A percentile compares a stretch with the other conserved stretches of the same genome.
These are phyloP conservation scores for Davidsoniella virescens DNA, from an alignment of 2,329 filamentous ascomycete genomes.

Conservation along the genomic window DNA sequence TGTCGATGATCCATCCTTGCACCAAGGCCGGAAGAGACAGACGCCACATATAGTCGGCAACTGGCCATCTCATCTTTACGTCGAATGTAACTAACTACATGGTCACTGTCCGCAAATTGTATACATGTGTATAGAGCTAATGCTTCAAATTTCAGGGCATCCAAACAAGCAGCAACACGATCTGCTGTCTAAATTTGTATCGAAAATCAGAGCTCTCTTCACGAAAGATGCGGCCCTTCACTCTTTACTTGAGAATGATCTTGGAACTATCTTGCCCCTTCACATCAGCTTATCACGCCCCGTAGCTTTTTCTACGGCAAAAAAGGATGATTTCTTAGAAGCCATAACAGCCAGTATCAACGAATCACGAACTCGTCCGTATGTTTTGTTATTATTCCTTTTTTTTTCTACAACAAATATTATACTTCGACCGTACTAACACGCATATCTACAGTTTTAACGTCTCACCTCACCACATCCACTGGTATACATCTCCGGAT, in stretches of 20 bases:
- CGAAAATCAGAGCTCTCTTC: constrained; percentile 19
- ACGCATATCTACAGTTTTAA: constrained; percentile 19
- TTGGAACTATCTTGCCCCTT: constrained; percentile 62
- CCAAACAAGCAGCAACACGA: constrained; percentile 32
- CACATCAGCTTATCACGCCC: constrained; percentile 85
- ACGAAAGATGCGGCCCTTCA: constrained; percentile 32
- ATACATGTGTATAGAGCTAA: too few species aligned
- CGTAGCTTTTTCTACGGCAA: constrained; percentile 54
- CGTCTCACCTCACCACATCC: constrained; percentile 25
- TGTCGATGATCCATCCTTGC: constrained; percentile 66
- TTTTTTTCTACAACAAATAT: constrained; percentile 17
- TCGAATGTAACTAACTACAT: constrained; percentile 56
- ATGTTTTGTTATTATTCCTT: not conserved
- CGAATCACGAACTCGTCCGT: not conserved
- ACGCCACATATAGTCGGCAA: constrained; percentile 75
- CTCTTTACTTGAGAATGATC: constrained; percentile 59
- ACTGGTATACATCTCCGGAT: constrained; percentile 36
- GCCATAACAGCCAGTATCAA: constrained; percentile 30
- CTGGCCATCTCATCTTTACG: constrained; percentile 85
- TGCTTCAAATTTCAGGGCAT: constrained; percentile 29
- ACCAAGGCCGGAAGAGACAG: constrained; percentile 68
- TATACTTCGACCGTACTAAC: constrained; percentile 16
- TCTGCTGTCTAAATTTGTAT: constrained; percentile 28
- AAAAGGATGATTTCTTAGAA: constrained; percentile 52
- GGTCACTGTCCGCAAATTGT: not conserved